Evolutionary conservation across 441 rosid genomes (phyloP), one percentile per base, ranked within the genome.

Genomic region (Eugenia klotzschiana): DNA sequence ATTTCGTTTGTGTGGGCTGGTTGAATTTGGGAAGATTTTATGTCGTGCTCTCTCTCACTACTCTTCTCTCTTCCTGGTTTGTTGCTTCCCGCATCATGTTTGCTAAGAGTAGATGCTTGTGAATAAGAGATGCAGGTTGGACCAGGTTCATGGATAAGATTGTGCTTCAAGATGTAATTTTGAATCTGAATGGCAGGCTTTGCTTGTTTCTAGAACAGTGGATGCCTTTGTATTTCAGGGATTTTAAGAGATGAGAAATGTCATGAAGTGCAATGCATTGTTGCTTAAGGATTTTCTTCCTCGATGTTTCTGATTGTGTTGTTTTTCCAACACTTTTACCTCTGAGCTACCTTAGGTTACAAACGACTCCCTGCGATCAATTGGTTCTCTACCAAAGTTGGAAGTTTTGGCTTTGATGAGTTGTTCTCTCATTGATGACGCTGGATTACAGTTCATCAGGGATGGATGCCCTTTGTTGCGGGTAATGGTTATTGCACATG

Each of bases 391-490:
- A 82, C 84, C 86, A 79, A 90, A 91, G 86, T 90, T 96, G 85
- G 94, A 94, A 87, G 90, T 84, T 82, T 90, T 96, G 85, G 86
- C 84, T 82, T 86, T 95, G 92, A 91, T 89, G 58, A 87, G 88
- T 4, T 96, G 98, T 82, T 87, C 93, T 82, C 86, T 90, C 79
- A 89, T 96, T 56, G 91, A 93, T 87, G 95, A 94, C 89, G 83
- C 43, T 85, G 99, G 97, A 23, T 86, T 94, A 82, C 87, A 85
- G 57, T 91, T 84, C 85, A 92, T 96, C 46, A 91, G 89, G 86
- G 83, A 85, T 83, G 97, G 93, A 77, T 89, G 97, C 88, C 98
- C 94, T 84, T 90, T 84, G 40, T 84, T 96, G 56, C 86, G 87
- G 96, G 98, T 96, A 87, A 77, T 82, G 74, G 41, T 79, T 79